These are phyloP conservation scores for Ramaria sp. DNA, from an alignment of 768 basidiomycete genomes.

Conservation along the genomic window DNA sequence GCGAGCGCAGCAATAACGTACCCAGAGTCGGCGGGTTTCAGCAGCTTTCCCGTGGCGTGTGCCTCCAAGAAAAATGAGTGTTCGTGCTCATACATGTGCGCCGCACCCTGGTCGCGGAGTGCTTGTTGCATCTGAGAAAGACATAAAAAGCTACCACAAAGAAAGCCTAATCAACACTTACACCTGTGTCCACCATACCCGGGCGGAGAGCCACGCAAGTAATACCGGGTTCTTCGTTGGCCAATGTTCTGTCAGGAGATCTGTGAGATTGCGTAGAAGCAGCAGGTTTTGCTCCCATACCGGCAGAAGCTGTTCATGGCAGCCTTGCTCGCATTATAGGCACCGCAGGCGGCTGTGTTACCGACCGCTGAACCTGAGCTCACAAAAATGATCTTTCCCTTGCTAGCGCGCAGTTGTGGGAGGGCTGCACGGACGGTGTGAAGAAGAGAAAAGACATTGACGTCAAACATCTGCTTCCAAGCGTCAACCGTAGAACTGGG, in stretches of 20 bases:
- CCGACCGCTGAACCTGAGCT: constrained; percentile 79
- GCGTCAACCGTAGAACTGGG: constrained; percentile 36
- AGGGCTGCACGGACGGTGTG: constrained; percentile 54
- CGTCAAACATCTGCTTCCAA: constrained; percentile 69
- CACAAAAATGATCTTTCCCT: constrained; percentile 66
- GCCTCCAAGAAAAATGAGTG: constrained; percentile 47
- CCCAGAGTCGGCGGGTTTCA: constrained; percentile 64
- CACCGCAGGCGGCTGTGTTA: constrained; percentile 59
- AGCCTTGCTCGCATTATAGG: constrained; percentile 78
- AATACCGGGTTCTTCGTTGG: constrained; percentile 71
- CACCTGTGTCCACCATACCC: constrained; percentile 77
- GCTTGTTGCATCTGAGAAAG: constrained; percentile 54
- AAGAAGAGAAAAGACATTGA: constrained; percentile 93
- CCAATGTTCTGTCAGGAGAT: constrained; percentile 64
- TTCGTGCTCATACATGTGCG: constrained; percentile 43
- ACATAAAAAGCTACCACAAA: constrained; percentile 2
- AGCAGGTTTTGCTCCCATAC: constrained; percentile 18
- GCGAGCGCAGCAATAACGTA: constrained; percentile 71
- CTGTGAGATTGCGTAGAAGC: constrained; percentile 2
- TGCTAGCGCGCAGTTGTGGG: constrained; percentile 55
- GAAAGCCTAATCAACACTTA: constrained; percentile 26
- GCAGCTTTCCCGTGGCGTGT: constrained; percentile 52
- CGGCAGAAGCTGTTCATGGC: constrained; percentile 81
- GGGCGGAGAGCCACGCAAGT: constrained; percentile 72
- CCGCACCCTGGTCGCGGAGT: constrained; percentile 39